phyloP scores from a whole-genome alignment of 768 basidiomycete species.

The Holtermannia corniformis region DNA sequence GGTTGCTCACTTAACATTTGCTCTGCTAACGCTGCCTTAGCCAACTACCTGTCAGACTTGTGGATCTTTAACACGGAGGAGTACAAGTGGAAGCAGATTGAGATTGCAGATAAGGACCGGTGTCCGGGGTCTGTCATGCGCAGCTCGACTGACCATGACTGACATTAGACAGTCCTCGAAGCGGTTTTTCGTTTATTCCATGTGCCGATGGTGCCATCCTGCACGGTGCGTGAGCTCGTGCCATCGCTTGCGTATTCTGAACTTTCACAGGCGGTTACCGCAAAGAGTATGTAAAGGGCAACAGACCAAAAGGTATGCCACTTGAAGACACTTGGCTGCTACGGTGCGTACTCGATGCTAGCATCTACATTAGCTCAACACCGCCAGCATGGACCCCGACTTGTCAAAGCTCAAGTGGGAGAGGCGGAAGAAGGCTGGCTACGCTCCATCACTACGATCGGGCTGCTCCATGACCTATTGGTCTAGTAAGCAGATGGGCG shows the following conservation, averaged over 20 bases:
- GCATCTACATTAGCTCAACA: conserved; percentile 3
- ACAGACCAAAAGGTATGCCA: conserved; percentile 74
- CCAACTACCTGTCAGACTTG: conserved; percentile 69
- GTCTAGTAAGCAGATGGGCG: conserved; percentile 56
- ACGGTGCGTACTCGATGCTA: conserved; percentile 49
- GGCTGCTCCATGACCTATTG: conserved; percentile 84
- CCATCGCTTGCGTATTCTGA: not conserved
- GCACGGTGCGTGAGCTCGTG: conserved; percentile 49
- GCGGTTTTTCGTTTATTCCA: conserved; percentile 74
- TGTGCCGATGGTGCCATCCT: conserved; percentile 67
- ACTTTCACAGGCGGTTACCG: conserved; percentile 66
- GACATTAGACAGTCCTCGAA: conserved; percentile 45
- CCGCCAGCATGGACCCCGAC: conserved; percentile 43
- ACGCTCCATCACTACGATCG: conserved; percentile 60
- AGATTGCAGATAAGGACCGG: conserved; percentile 59
- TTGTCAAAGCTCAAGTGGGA: conserved; percentile 69
- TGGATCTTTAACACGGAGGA: conserved; percentile 81
- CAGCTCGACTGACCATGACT: not conserved
- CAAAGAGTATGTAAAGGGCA: conserved; percentile 79
- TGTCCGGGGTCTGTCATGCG: conserved; percentile 58
- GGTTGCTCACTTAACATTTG: conserved; percentile 16
- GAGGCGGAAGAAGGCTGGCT: conserved; percentile 64
- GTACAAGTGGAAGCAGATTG: conserved; percentile 73
- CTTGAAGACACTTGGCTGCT: conserved; percentile 86
- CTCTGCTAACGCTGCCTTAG: conserved; percentile 41